phyloP scores from a whole-genome alignment of 352 stramenopile species.

The Phytophthora podocarpi region DNA sequence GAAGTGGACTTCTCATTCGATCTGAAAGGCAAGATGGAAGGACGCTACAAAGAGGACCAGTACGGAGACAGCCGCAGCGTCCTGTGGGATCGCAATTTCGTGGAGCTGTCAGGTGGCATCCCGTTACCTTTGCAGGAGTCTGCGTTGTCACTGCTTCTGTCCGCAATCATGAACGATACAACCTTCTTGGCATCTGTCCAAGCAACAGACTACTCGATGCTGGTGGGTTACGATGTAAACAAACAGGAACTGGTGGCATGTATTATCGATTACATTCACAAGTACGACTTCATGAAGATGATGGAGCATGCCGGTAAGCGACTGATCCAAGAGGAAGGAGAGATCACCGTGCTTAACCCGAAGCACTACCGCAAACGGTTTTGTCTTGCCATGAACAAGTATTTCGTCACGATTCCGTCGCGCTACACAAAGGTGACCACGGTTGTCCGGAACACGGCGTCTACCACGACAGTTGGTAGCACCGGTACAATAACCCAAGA shows the following conservation, averaged over 20 bases:
- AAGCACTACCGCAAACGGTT: slow-evolving; percentile 89
- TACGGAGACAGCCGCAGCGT: slow-evolving; percentile 48
- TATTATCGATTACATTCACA: slow-evolving; percentile 92
- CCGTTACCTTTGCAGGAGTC: slow-evolving; percentile 85
- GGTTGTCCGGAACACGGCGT: slow-evolving; percentile 50
- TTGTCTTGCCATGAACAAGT: slow-evolving; percentile 88
- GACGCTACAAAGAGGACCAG: slow-evolving; percentile 61
- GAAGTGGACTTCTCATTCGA: slow-evolving; percentile 89
- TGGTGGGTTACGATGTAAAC: slow-evolving; percentile 87
- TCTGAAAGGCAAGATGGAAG: slow-evolving; percentile 90
- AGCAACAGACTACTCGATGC: slow-evolving; percentile 89
- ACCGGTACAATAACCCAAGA: slow-evolving; percentile 29
- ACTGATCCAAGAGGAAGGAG: slow-evolving; percentile 88
- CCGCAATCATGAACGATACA: slow-evolving; percentile 87
- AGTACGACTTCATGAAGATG: slow-evolving; percentile 92
- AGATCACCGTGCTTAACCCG: slow-evolving; percentile 89
- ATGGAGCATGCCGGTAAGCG: slow-evolving; percentile 88
- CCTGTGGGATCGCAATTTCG: slow-evolving; percentile 89
- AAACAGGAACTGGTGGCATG: slow-evolving; percentile 87
- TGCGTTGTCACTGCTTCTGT: slow-evolving; percentile 78
- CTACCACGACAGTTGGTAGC: slow-evolving; percentile 28
- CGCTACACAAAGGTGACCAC: slow-evolving; percentile 87
- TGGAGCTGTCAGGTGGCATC: slow-evolving; percentile 84
- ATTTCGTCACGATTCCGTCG: slow-evolving; percentile 88
- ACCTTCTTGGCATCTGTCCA: slow-evolving; percentile 84